These are phyloP conservation scores for Camellia granthamiana DNA, from an alignment of 148 eudicot genomes.

Conservation along the genomic window DNA sequence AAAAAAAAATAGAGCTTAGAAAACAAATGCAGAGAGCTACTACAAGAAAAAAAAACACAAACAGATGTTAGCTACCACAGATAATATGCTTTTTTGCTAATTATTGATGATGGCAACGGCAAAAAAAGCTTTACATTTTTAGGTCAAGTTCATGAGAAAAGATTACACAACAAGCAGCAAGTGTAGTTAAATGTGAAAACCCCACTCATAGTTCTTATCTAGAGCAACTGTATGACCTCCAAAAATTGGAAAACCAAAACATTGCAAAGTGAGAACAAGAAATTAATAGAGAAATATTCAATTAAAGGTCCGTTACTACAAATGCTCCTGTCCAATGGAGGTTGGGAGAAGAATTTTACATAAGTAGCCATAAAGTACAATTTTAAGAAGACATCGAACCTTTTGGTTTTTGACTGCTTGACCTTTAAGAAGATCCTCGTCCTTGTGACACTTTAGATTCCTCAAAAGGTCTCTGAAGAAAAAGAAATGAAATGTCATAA, in stretches of 20 bases:
- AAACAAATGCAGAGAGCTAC: background rate
- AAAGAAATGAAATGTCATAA: background rate
- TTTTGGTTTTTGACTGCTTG: slow-evolving; percentile 89
- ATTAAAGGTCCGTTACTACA: background rate
- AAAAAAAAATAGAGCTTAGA: background rate
- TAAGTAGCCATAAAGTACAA: background rate
- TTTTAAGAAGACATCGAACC: slow-evolving; percentile 37
- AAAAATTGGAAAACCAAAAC: background rate
- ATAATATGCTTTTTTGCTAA: background rate
- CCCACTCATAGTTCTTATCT: background rate
- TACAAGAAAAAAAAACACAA: background rate
- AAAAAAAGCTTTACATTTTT: background rate
- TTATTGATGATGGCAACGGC: background rate
- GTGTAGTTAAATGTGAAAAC: background rate
- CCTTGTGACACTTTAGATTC: slow-evolving; percentile 66
- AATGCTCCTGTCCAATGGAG: background rate
- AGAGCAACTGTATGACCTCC: background rate
- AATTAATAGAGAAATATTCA: background rate
- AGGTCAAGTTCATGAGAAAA: background rate
- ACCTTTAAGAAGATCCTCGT: slow-evolving; percentile 84
- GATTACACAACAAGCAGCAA: background rate
- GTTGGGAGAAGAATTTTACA: slow-evolving; percentile 1
- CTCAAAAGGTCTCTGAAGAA: slow-evolving; percentile 53
- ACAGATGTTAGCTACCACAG: background rate
- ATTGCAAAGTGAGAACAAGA: background rate